Evolutionary conservation across 257 asterid species (phyloP), one percentile per base, ranked within the genome.

Genomic region (Fraxinus quadrangulata): DNA sequence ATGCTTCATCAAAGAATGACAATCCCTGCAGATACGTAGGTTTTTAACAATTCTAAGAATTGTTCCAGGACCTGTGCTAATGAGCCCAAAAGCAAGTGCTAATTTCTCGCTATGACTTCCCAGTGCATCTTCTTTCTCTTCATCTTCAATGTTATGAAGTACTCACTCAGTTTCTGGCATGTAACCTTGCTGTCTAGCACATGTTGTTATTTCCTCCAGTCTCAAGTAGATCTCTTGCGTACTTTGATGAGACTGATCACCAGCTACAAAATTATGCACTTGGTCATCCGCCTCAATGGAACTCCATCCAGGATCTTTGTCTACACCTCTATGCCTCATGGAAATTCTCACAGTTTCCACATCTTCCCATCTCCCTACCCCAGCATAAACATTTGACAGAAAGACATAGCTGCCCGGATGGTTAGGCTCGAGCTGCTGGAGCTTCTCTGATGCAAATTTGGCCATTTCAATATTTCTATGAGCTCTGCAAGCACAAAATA

Each of bases 281-380:
- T 74, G 37, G 31, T 82, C 85, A 75, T 78, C 78, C 72, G 84
- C 79, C 81, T 82, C 90, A 70, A 80, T 78, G 26, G 77, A 84
- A 75, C 90, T 86, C 90, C 88, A 84, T 74, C 90, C 88, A 49
- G 90, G 85, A 73, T 83, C 79, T 78, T 86, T 86, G 0, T 30
- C 84, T 26, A 83, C 77, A 45, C 83, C 86, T 31, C 74, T 77
- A 66, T 71, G 65, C 74, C 81, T 86, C 87, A 86, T 86, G 49
- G 85, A 81, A 72, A 36, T 70, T 69, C 87, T 83, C 79, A 86
- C 82, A 56, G 76, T 81, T 79, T 86, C 87, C 30, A 77, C 89
- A 14, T 83, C 87, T 72, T 83, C 85, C 89, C 89, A 86, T 76
- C 82, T 83, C 28, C 82, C 87, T 19, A 66, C 19, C 5, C 82